Conservation (phyloP, 1,139 yeast genomes). For the Zygosaccharomyces sapae region DNA sequence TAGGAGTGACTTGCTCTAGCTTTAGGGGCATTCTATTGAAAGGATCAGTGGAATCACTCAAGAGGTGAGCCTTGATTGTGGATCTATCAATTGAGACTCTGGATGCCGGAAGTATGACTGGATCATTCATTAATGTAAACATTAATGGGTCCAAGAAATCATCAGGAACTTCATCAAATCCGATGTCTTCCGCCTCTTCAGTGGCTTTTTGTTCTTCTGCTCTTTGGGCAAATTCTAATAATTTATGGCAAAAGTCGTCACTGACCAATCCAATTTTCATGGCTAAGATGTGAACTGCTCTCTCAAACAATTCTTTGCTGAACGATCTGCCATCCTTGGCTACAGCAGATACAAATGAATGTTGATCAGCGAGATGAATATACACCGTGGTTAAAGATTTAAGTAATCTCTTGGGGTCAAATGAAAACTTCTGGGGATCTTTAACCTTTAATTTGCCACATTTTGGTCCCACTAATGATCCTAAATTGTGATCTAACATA, state of each 20-base stretch:
- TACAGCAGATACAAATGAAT: constrained; percentile 69
- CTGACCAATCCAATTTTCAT: constrained; percentile 51
- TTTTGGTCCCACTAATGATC: constrained; percentile 89
- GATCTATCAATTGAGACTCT: constrained; percentile 80
- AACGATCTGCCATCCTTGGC: constrained; percentile 91
- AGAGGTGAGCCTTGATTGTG: constrained; percentile 87
- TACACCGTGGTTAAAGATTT: constrained; percentile 70
- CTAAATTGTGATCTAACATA: constrained; percentile 88
- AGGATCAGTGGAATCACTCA: constrained; percentile 95
- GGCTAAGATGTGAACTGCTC: constrained; percentile 63
- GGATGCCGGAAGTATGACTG: constrained; percentile 85
- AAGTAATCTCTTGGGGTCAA: constrained; percentile 73
- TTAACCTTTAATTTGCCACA: constrained; percentile 83
- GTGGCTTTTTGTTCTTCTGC: constrained; percentile 59
- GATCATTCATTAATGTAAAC: constrained; percentile 93
- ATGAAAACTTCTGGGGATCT: constrained; percentile 77
- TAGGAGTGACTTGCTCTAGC: constrained; percentile 80
- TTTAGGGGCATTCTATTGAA: constrained; percentile 89
- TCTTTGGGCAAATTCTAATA: constrained; percentile 53
- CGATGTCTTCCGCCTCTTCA: constrained; percentile 79
- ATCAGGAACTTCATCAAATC: constrained; percentile 94
- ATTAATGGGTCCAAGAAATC: constrained; percentile 94
- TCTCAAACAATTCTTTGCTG: constrained; percentile 55
- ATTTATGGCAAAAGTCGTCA: constrained; percentile 48
- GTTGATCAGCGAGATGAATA: constrained; percentile 61